Conservation (phyloP, 768 basidiomycete genomes). For the Leccinellum albellum region DNA sequence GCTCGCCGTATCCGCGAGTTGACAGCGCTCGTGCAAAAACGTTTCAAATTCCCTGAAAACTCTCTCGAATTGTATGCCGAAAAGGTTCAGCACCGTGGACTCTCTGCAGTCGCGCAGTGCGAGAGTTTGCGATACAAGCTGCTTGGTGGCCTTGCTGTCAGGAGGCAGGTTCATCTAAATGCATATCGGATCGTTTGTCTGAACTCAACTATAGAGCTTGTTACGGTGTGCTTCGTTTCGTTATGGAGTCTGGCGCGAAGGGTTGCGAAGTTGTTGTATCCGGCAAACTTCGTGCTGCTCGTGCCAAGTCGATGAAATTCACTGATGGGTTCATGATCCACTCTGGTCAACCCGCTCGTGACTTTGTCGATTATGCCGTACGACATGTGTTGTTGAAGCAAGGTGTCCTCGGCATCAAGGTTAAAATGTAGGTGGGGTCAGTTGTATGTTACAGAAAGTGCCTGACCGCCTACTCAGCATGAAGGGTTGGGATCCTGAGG, state of each 20-base stretch:
- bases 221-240: conserved; percentile 99
- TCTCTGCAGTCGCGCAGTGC: conserved; percentile 98
- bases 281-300: conserved; percentile 98
- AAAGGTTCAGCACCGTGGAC: conserved; percentile 97
- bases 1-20: conserved; percentile 99
- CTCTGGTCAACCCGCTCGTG: conserved; percentile 95
- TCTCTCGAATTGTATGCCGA: conserved; percentile 98
- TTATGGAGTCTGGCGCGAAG: conserved; percentile 99
- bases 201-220: conserved; percentile 60
- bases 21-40: conserved; percentile 96
- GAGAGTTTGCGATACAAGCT: conserved; percentile 98
- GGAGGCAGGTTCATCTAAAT: conserved; percentile 60
- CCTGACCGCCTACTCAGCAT: conserved; percentile 55
- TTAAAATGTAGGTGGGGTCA: conserved; percentile 78
- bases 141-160: conserved; percentile 97
- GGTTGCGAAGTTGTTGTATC: conserved; percentile 99
- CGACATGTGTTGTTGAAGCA: conserved; percentile 97
- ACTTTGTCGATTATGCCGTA: conserved; percentile 97
- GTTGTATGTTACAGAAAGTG: not conserved
- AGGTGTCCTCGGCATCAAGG: conserved; percentile 99
- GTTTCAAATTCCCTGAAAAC: conserved; percentile 99
- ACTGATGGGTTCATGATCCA: conserved; percentile 99
- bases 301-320: conserved; percentile 99
- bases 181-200: not conserved
- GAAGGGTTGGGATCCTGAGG: conserved; percentile 95